Evolutionary conservation across 371 early-diverging fungal species (phyloP).

Genomic region (Mucor velutinosus): DNA sequence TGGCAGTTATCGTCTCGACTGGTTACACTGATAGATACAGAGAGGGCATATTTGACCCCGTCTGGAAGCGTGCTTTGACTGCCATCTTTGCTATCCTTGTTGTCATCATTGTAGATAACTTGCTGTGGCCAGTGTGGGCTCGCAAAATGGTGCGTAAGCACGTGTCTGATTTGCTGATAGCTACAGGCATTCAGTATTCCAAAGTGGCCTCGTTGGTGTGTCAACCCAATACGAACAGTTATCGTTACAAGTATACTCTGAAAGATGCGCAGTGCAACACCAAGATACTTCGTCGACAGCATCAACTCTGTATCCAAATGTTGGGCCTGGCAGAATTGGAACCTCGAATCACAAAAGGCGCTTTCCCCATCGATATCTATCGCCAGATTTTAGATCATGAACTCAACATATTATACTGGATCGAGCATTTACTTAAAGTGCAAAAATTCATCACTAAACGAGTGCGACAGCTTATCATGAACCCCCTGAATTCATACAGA

Average conservation of each 20-base stretch:
- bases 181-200: constrained; percentile 47
- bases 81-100: constrained; percentile 41
- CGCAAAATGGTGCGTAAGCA: constrained; percentile 29
- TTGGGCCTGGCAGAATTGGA: constrained; percentile 30
- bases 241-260: constrained; percentile 25
- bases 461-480: constrained; percentile 37
- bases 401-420: constrained; percentile 42
- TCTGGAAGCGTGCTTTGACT: constrained; percentile 43
- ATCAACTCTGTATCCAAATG: constrained; percentile 23
- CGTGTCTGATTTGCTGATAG: constrained; percentile 34
- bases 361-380: constrained; percentile 34
- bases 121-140: constrained; percentile 49
- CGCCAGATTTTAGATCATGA: constrained; percentile 33
- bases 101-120: constrained; percentile 35
- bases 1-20: constrained; percentile 41
- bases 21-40: constrained; percentile 23
- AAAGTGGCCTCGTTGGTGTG: constrained; percentile 41
- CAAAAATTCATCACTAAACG: constrained; percentile 24
- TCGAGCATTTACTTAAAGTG: constrained; percentile 30
- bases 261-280: constrained; percentile 8
- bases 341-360: constrained; percentile 41
- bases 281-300: constrained; percentile 22
- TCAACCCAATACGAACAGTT: constrained; percentile 29
- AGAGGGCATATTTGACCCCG: constrained; percentile 32
- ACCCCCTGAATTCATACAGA: constrained; percentile 34